Base-by-base conservation (phyloP, 169 alveolate species). In the Eimeria brunetti region DNA sequence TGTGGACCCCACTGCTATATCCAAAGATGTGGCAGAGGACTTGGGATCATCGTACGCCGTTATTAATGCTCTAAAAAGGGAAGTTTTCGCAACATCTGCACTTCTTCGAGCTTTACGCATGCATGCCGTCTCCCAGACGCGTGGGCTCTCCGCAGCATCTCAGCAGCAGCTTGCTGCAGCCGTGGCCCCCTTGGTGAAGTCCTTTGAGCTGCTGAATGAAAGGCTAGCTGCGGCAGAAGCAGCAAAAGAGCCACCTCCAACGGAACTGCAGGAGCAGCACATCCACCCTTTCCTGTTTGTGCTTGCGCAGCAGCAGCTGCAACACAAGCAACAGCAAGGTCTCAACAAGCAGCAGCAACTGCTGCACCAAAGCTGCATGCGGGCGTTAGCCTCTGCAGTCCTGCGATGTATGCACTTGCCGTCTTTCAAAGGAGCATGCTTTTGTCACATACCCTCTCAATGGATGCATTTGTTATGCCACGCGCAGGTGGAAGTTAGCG, bases 161-260 rank as follows among this genome's bases (percentile, higher is more conserved):
- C 92, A 62, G 83, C 92, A 86, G 83, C 92, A 86, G 80, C 92
- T 86, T 62, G 92, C 92, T 62, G 92, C 92, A 30, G 92, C 92
- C 62, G 92, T 86, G 27, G 92, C 92, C 30, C 92, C 92, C 30
- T 46, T 86, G 67, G 60, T 86, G 16, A 58, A 62, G 60, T 86
- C 92, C 8, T 86, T 86, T 44, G 92, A 86, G 92, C 58, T 86
- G 64, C 56, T 86, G 41, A 86, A 30, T 56, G 81, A 58, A 41
- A 58, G 92, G 80, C 78, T 86, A 22, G 92, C 92, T 60, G 92
- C 92, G 36, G 81, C 92, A 49, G 92, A 86, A 27, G 92, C 92
- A 62, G 92, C 78, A 33, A 62, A 86, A 38, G 92, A 86, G 76
- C 83, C 81, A 14, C 92, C 92, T 30, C 92, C 92, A 49, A 64